A percentile compares a stretch with the other conserved stretches of the same genome.
phyloP scores from a whole-genome alignment of 768 basidiomycete species.

The Podaxis sp. region DNA sequence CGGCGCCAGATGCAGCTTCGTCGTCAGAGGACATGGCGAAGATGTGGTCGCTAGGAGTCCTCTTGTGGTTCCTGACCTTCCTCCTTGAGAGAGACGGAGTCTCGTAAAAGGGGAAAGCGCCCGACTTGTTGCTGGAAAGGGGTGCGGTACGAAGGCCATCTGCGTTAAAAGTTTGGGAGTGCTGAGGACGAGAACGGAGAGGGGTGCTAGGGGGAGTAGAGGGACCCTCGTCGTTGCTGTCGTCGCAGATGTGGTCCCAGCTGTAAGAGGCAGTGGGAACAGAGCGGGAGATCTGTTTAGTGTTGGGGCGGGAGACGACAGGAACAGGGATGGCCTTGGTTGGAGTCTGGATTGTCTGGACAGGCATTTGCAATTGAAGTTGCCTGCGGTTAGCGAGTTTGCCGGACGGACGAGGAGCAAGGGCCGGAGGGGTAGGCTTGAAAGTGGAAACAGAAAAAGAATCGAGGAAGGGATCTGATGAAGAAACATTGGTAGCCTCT shows the following conservation, averaged over 20 bases:
- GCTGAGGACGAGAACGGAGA: constrained; percentile 37
- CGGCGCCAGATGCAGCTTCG: constrained; percentile 43
- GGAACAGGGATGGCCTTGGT: constrained; percentile 51
- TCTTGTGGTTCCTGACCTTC: constrained; percentile 43
- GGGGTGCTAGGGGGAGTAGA: constrained; percentile 51
- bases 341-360: constrained; percentile 34
- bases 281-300: constrained; percentile 43
- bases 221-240: constrained; percentile 49
- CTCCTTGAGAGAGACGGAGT: constrained; percentile 22
- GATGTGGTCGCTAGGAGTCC: constrained; percentile 71
- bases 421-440: constrained; percentile 32
- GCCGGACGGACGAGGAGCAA: constrained; percentile 48
- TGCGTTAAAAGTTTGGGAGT: constrained; percentile 16
- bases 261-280: constrained; percentile 44
- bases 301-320: constrained; percentile 16
- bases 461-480: constrained; percentile 48
- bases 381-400: constrained; percentile 62
- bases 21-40: constrained; percentile 77
- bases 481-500: constrained; percentile 47
- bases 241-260: constrained; percentile 72
- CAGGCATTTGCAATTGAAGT: constrained; percentile 23
- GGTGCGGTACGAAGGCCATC: constrained; percentile 54
- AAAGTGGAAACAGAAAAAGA: constrained; percentile 24
- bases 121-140: constrained; percentile 27
- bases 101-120: constrained; percentile 38